Evolutionary conservation across 1,284 basidiomycete genomes (phyloP).

Genomic region (Leccinum olivaceoglutinosum): DNA sequence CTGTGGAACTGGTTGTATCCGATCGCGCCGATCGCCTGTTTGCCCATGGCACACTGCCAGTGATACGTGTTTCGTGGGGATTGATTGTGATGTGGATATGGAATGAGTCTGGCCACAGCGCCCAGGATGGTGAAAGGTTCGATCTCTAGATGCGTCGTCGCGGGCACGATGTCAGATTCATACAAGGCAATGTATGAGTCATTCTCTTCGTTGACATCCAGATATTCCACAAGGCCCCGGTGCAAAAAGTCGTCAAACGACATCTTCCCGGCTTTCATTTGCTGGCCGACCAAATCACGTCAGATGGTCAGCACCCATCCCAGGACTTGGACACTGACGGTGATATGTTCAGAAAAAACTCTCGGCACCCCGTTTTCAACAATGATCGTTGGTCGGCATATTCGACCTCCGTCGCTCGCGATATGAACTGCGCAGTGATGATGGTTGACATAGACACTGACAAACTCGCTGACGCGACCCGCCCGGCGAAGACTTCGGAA

Average conservation of each 20-base stretch:
- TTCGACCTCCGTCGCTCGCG: constrained; percentile 95
- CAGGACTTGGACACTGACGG: constrained; percentile 38
- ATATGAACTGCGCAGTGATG: constrained; percentile 96
- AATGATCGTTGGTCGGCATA: constrained; percentile 98
- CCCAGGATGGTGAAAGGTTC: constrained; percentile 98
- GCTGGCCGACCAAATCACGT: constrained; percentile 36
- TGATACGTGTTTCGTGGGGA: constrained; percentile 97
- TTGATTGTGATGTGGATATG: constrained; percentile 99
- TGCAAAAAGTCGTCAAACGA: constrained; percentile 94
- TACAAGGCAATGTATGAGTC: constrained; percentile 96
- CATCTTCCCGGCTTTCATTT: constrained; percentile 75
- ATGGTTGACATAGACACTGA: constrained; percentile 94
- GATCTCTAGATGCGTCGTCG: constrained; percentile 95
- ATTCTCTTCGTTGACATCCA: constrained; percentile 99
- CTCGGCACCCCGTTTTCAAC: constrained; percentile 81
- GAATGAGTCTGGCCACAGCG: constrained; percentile 96
- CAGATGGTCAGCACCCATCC: constrained; percentile 6
- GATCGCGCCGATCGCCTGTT: constrained; percentile 99
- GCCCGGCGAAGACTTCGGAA: constrained; percentile 92
- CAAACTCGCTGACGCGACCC: constrained; percentile 92
- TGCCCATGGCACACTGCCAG: constrained; percentile 94
- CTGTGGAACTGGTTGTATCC: constrained; percentile 97
- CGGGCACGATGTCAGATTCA: constrained; percentile 78
- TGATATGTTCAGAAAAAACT: constrained; percentile 81
- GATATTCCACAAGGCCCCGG: constrained; percentile 96